Percentiles rank a stretch among this genome's conserved stretches.
Conservation (phyloP, 345 rosid species). For the Salix koriyanagi region DNA sequence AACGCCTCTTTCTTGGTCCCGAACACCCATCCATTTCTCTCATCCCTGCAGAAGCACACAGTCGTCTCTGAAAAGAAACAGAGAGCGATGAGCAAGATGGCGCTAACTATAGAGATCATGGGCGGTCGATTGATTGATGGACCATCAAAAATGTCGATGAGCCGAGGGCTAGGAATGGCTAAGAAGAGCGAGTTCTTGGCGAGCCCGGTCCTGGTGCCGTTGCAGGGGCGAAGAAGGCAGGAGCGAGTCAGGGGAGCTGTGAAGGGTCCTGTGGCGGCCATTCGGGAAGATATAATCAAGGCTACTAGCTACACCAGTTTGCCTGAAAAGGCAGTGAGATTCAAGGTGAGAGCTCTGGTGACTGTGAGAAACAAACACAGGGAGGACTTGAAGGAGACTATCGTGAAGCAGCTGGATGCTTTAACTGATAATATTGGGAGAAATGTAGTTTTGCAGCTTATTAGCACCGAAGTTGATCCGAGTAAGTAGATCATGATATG, state of each 20-base stretch:
- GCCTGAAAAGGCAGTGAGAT: slow-evolving; percentile 37
- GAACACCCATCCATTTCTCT: neutral
- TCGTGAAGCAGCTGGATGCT: slow-evolving; percentile 71
- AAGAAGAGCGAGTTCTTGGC: slow-evolving; percentile 9
- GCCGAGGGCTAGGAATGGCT: neutral
- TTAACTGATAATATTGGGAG: slow-evolving; percentile 71
- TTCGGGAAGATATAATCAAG: slow-evolving; percentile 69
- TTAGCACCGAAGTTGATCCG: slow-evolving; percentile 77
- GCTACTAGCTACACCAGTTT: slow-evolving; percentile 12
- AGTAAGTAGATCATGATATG: slow-evolving; percentile 41
- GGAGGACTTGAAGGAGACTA: slow-evolving; percentile 68
- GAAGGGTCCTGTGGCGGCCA: slow-evolving; percentile 33
- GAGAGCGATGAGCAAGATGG: slow-evolving; percentile 31
- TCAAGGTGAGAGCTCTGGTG: slow-evolving; percentile 72
- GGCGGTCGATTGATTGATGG: slow-evolving; percentile 26
- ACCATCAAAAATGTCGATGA: slow-evolving; percentile 4
- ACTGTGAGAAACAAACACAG: slow-evolving; percentile 79
- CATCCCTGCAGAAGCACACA: neutral
- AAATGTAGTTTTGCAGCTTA: slow-evolving; percentile 77
- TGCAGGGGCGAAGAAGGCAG: neutral
- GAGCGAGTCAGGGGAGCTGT: neutral
- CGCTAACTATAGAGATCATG: slow-evolving; percentile 59
- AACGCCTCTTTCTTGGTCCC: neutral
- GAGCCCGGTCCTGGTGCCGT: slow-evolving; percentile 3
- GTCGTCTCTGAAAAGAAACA: neutral